A percentile compares a stretch with the other conserved stretches of the same genome.
These are phyloP conservation scores for Blastocystis sp. DNA, from an alignment of 352 stramenopile species.

Conservation along the genomic window DNA sequence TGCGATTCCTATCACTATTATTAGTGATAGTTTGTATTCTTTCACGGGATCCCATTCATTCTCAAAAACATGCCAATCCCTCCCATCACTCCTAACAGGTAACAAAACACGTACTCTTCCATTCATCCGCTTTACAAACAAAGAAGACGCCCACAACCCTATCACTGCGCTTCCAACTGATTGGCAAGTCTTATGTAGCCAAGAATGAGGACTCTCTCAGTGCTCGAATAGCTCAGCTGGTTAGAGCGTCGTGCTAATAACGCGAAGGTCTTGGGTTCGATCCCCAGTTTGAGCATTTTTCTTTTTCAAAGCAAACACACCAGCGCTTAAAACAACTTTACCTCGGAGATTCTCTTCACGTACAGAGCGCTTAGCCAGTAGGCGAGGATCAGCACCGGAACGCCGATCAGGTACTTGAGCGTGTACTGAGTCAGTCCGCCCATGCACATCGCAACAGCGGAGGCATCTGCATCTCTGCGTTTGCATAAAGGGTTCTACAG, in stretches of 20 bases:
- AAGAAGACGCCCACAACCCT: background rate
- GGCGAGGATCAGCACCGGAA: background rate
- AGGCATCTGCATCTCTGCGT: background rate
- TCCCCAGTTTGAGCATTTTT: slow-evolving; percentile 67
- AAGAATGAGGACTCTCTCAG: background rate
- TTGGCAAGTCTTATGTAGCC: background rate
- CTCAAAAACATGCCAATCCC: too few relatives aligned
- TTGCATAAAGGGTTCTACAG: background rate
- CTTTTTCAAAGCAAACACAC: slow-evolving; percentile 1
- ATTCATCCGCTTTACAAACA: background rate
- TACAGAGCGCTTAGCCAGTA: slow-evolving; percentile 50
- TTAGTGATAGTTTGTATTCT: too few relatives aligned
- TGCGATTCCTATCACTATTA: too few relatives aligned
- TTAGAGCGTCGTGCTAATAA: slow-evolving; percentile 70
- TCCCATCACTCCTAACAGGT: too few relatives aligned
- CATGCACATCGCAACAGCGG: background rate
- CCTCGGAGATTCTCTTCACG: slow-evolving; percentile 42
- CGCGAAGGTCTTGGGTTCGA: slow-evolving; percentile 67
- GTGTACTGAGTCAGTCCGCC: background rate
- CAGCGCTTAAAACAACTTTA: slow-evolving; percentile 22
- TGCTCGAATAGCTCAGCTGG: slow-evolving; percentile 68
- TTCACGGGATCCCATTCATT: too few relatives aligned
- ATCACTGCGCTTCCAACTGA: background rate
- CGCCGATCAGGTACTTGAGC: background rate
- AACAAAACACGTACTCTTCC: too few relatives aligned